Conservation (phyloP, 768 basidiomycete genomes). For the Leccinum broughii region DNA sequence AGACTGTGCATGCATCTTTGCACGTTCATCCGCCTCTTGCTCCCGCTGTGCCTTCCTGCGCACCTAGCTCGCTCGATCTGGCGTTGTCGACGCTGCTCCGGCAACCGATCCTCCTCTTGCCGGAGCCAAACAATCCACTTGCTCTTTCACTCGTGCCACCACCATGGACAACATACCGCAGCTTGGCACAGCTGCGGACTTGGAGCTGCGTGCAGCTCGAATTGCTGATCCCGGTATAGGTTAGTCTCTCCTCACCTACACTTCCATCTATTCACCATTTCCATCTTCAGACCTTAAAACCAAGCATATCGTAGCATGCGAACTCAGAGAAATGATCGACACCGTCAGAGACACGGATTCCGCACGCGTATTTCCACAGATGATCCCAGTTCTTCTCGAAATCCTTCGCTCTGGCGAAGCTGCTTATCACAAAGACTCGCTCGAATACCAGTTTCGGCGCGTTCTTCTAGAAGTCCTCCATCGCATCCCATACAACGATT, state of each 20-base stretch:
- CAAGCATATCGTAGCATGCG: conserved; percentile 68
- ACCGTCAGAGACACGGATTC: conserved; percentile 77
- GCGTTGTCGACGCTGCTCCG: no score
- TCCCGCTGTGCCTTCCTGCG: no score
- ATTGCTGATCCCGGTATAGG: conserved; percentile 77
- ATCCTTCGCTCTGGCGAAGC: conserved; percentile 69
- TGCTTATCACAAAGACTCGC: conserved; percentile 62
- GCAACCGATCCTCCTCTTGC: no score
- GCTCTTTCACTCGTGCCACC: background rate
- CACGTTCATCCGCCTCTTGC: no score
- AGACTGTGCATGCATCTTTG: no score
- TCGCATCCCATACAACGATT: conserved; percentile 80
- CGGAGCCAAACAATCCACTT: conserved; percentile 27
- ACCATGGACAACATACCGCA: conserved; percentile 47
- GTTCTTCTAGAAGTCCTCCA: conserved; percentile 87
- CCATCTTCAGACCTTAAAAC: conserved; percentile 59
- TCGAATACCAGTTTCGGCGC: conserved; percentile 82
- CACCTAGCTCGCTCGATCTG: no score
- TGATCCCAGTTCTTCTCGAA: conserved; percentile 73
- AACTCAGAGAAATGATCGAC: conserved; percentile 82
- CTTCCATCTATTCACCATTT: conserved; percentile 1
- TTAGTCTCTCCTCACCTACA: conserved; percentile 28
- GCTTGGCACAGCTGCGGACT: conserved; percentile 52
- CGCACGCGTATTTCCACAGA: conserved; percentile 63
- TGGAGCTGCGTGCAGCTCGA: conserved; percentile 69